Evolutionary conservation across 202 grass and related monocot species (phyloP).

Genomic region (Zizania palustris): DNA sequence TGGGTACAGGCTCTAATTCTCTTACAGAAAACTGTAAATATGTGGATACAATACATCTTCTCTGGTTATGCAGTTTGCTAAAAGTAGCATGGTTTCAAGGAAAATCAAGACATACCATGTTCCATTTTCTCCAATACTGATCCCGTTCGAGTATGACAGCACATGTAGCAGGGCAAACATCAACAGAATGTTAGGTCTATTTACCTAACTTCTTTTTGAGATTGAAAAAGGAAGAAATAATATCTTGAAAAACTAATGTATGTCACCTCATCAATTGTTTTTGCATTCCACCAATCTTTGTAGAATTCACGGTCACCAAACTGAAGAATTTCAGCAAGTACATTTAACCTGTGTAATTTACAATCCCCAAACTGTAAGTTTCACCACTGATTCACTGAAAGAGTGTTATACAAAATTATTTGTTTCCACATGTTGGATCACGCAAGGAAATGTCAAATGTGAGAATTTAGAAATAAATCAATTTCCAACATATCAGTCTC

Average conservation of each 20-base stretch:
- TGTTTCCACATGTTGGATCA: slow-evolving; percentile 3
- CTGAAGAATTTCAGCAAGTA: slow-evolving; percentile 78
- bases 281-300: slow-evolving; percentile 91
- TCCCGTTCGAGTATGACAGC: slow-evolving; percentile 37
- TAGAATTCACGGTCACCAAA: slow-evolving; percentile 90
- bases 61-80: not conserved
- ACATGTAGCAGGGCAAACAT: slow-evolving; percentile 42
- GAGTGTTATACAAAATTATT: not conserved
- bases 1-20: slow-evolving; percentile 3
- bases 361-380: slow-evolving; percentile 10
- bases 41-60: slow-evolving; percentile 1
- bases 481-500: not conserved
- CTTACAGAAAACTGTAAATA: not conserved
- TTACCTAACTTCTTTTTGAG: not conserved
- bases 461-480: not conserved
- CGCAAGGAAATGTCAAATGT: slow-evolving; percentile 23
- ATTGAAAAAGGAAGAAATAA: slow-evolving; percentile 7
- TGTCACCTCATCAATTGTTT: slow-evolving; percentile 77
- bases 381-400: not conserved
- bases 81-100: slow-evolving; percentile 24
- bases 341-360: slow-evolving; percentile 61
- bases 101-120: slow-evolving; percentile 61
- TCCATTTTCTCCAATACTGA: slow-evolving; percentile 94
- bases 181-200: slow-evolving; percentile 33
- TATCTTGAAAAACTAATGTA: not conserved